Evolutionary conservation across 2,329 filamentous ascomycete genomes (phyloP).

Genomic region (Hymenoscyphus albidus): DNA sequence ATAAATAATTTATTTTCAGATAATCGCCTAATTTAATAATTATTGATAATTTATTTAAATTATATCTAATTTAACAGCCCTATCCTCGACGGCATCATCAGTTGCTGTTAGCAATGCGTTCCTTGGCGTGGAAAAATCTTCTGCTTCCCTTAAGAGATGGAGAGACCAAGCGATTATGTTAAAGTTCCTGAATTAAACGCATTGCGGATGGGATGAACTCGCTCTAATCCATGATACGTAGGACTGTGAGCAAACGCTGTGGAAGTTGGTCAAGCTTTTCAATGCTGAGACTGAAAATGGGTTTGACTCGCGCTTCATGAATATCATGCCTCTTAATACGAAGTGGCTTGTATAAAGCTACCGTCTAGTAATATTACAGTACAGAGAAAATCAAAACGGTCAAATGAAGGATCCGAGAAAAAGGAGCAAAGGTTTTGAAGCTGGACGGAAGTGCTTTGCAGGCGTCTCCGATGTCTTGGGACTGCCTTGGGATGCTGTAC

Average conservation of each 20-base stretch:
- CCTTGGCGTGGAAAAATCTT: constrained; percentile 40
- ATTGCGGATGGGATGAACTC: constrained; percentile 19
- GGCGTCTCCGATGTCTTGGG: constrained; percentile 8
- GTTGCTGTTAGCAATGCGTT: too few relatives aligned
- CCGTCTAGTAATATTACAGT: not conserved
- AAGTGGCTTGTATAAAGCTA: constrained; percentile 15
- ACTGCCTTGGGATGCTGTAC: constrained; percentile 13
- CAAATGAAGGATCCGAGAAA: too few relatives aligned
- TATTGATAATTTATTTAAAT: too few relatives aligned
- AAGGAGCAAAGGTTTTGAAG: too few relatives aligned
- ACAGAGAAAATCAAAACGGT: not conserved
- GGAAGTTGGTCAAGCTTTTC: constrained; percentile 97
- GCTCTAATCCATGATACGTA: constrained; percentile 35
- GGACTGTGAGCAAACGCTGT: constrained; percentile 41
- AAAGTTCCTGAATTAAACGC: too few relatives aligned
- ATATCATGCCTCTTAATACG: constrained; percentile 32
- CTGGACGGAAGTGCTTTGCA: too few relatives aligned
- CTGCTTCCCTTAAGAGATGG: constrained; percentile 33
- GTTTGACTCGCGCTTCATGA: constrained; percentile 36
- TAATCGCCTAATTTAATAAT: too few relatives aligned
- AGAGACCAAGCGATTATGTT: constrained; percentile 10
- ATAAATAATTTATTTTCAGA: too few relatives aligned
- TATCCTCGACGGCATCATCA: too few relatives aligned
- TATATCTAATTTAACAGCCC: too few relatives aligned
- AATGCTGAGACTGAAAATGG: constrained; percentile 50